Evolutionary conservation across 108 stramenopile genomes (phyloP).

Genomic region (Mayamaea pseudoterrestris): DNA sequence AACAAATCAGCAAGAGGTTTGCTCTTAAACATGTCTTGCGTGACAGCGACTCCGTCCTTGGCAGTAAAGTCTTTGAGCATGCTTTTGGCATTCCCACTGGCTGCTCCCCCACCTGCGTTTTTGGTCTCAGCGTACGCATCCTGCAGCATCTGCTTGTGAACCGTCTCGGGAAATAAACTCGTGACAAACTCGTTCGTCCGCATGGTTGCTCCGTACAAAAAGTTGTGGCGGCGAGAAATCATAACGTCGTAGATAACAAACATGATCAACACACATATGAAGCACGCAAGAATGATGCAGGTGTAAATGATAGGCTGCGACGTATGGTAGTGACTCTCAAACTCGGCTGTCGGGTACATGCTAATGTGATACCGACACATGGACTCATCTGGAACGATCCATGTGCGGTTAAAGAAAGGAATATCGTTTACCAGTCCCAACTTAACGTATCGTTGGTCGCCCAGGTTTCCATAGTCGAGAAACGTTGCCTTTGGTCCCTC

Average conservation of each 20-base stretch:
- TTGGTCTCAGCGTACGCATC: too few relatives aligned
- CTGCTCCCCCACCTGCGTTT: not conserved
- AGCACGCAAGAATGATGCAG: conserved; percentile 22
- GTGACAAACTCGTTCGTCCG: conserved; percentile 7
- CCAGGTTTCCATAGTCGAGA: conserved; percentile 34
- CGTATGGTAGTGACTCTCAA: conserved; percentile 34
- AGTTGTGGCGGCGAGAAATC: conserved; percentile 6
- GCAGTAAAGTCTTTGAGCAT: not conserved
- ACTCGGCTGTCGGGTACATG: conserved; percentile 48
- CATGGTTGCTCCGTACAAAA: not conserved
- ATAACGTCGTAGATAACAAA: conserved; percentile 25
- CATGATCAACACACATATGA: conserved; percentile 11
- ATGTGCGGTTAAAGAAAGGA: not conserved
- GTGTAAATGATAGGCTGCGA: conserved; percentile 26
- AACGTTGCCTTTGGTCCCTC: conserved; percentile 14
- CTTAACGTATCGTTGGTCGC: conserved; percentile 23
- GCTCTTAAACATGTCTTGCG: not conserved
- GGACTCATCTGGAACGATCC: not conserved
- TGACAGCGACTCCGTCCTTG: not conserved
- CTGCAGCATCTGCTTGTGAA: conserved; percentile 9
- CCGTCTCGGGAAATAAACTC: conserved; percentile 15
- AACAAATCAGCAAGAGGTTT: conserved; percentile 8
- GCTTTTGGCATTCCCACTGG: not conserved
- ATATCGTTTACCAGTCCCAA: conserved; percentile 1
- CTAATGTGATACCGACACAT: conserved; percentile 10